These are phyloP conservation scores for Fusarium hainanense DNA, from an alignment of 2,329 filamentous ascomycete species.

Conservation along the genomic window DNA sequence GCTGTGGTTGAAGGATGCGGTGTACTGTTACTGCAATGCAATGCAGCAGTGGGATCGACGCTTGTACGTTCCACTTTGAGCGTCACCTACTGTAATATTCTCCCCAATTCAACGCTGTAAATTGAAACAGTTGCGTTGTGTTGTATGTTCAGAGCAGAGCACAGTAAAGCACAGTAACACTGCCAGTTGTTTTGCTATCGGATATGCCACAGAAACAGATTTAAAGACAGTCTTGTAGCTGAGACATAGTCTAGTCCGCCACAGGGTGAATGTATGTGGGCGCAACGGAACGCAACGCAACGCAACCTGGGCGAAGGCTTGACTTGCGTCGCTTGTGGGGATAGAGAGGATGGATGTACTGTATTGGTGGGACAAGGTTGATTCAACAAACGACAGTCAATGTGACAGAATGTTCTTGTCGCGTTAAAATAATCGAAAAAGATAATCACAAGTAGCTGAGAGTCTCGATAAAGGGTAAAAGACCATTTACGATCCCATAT, in stretches of 20 bases:
- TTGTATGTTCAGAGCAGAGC: neutral
- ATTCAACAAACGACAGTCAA: neutral
- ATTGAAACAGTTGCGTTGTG: constrained; percentile 9
- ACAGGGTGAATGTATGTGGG: constrained; percentile 12
- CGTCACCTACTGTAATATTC: constrained; percentile 25
- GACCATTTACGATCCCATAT: constrained; percentile 1
- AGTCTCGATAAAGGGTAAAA: constrained; percentile 13
- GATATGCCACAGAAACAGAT: constrained; percentile 25
- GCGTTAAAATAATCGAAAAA: neutral
- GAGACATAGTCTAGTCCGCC: constrained; percentile 58
- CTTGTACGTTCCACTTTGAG: constrained; percentile 33
- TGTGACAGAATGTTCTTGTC: neutral
- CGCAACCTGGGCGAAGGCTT: constrained; percentile 11
- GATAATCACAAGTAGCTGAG: neutral
- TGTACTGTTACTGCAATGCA: constrained; percentile 32
- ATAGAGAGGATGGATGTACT: neutral
- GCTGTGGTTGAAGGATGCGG: constrained; percentile 35
- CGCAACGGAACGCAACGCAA: constrained; percentile 23
- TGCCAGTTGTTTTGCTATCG: constrained; percentile 1
- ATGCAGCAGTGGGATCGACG: constrained; percentile 38
- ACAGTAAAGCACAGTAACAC: neutral
- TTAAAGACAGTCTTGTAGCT: constrained; percentile 42
- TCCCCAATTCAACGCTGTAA: constrained; percentile 11
- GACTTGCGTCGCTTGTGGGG: constrained; percentile 1
- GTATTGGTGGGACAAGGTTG: neutral